Evolutionary conservation across 352 stramenopile genomes (phyloP), one percentile per base, ranked within the genome.

Genomic region (Poterioochromonas sp.): DNA sequence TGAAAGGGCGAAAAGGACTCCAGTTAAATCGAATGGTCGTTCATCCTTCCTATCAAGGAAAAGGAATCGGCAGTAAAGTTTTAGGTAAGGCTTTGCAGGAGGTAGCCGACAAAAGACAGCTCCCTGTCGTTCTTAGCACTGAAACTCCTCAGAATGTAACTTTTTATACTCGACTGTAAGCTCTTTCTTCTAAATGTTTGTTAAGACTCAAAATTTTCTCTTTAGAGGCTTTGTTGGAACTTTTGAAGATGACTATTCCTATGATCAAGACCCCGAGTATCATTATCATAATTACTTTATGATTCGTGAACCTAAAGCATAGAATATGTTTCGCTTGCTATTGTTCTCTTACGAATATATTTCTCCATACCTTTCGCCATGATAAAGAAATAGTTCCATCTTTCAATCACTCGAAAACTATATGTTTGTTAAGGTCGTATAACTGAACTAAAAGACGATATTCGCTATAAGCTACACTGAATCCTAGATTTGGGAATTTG

Each of bases 231-330:
- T 62, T 32, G 26, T 34, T 8, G 2, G 12, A 29, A 32, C 29
- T 22, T 62, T 12, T 12, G 8, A 12, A 32, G 51, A 12, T 34
- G 51, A 34, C 8, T 62, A 32, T 62, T 22, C 51, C 51, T 32
- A 12, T 5, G 51, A 62, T 62, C 8, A 22, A 32, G 8, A 12
- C 12, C 15, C 12, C 2, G 26, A 62, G 26, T 62, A 32, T 62
- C 2, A 22, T 8, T 62, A 62, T 29, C 12, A 32, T 8, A 62
- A 62, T 29, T 62, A 8, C 2, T 62, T 62, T 22, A 32, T 62
- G 51, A 62, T 62, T 62, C 51, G 51, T 32, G 51, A 62, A 32
- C 51, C 51, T 53, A n/a, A n/a, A n/a, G n/a, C n/a, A n/a, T n/a
- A n/a, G n/a, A n/a, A n/a, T n/a, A n/a, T n/a, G n/a, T n/a, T n/a